A percentile compares a stretch with the other conserved stretches of the same genome.
These are phyloP conservation scores for Pythium apleroticum DNA, from an alignment of 352 stramenopile genomes.

Conservation along the genomic window DNA sequence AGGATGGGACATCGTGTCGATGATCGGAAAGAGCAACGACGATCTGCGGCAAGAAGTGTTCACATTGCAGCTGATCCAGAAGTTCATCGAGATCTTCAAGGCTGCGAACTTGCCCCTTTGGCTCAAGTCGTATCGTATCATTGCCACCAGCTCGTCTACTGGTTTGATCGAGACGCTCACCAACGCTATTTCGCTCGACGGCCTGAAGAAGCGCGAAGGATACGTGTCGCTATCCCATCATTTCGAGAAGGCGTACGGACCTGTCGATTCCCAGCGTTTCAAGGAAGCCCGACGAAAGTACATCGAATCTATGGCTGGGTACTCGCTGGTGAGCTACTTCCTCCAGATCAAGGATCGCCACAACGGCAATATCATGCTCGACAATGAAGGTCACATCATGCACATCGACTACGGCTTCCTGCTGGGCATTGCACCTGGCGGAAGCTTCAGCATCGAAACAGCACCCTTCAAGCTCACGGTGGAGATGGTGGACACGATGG, in stretches of 20 bases:
- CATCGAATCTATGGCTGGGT: constrained; percentile 96
- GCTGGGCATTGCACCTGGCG: constrained; percentile 97
- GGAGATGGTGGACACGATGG: constrained; percentile 99
- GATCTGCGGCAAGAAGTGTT: constrained; percentile 99
- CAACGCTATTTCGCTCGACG: constrained; percentile 98
- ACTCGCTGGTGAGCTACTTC: constrained; percentile 98
- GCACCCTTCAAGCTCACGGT: constrained; percentile 99
- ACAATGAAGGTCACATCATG: constrained; percentile 97
- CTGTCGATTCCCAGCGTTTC: constrained; percentile 85
- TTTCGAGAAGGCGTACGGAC: constrained; percentile 95
- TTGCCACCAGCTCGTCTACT: constrained; percentile 93
- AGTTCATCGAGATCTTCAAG: constrained; percentile 97
- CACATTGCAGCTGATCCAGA: constrained; percentile 97
- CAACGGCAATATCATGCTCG: constrained; percentile 99
- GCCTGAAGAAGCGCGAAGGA: constrained; percentile 95
- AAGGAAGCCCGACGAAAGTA: constrained; percentile 95
- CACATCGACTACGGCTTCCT: constrained; percentile 99
- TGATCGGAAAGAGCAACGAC: constrained; percentile 99
- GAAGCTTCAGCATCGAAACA: constrained; percentile 98
- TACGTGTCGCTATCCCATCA: constrained; percentile 93
- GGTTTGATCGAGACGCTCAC: constrained; percentile 98
- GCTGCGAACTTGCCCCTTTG: constrained; percentile 93
- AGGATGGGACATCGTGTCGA: constrained; percentile 94
- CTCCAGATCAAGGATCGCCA: constrained; percentile 99
- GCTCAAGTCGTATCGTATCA: constrained; percentile 96